These are phyloP conservation scores for Malassezia japonica DNA, from an alignment of 1,284 basidiomycete species.

Conservation along the genomic window DNA sequence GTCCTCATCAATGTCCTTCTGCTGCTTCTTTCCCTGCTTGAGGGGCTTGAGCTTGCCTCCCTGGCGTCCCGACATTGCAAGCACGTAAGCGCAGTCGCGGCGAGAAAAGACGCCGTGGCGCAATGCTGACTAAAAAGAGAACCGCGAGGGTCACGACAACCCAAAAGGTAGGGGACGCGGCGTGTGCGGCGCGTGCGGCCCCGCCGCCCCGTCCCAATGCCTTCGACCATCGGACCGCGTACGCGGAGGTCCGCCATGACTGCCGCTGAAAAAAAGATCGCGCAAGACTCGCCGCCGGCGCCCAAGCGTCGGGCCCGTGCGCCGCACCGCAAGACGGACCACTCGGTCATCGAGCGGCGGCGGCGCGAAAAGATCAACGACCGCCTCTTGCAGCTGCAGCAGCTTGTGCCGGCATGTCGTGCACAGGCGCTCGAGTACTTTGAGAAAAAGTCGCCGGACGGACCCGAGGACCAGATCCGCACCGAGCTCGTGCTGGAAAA, in stretches of 20 bases:
- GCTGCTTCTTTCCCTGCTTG: constrained; percentile 38
- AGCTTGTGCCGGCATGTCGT: constrained; percentile 38
- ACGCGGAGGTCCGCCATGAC: too few species aligned
- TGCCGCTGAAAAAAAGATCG: too few species aligned
- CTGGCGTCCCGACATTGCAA: constrained; percentile 39
- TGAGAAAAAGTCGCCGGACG: constrained; percentile 6
- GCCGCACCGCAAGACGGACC: constrained; percentile 42
- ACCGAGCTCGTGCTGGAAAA: constrained; percentile 41
- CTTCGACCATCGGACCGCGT: too few species aligned
- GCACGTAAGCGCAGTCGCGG: not conserved
- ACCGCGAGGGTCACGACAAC: constrained; percentile 1
- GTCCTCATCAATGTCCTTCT: constrained; percentile 38
- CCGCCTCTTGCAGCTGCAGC: constrained; percentile 37
- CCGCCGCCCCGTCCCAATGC: too few species aligned
- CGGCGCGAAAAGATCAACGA: constrained; percentile 48
- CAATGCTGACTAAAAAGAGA: not conserved
- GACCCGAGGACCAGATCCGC: constrained; percentile 22
- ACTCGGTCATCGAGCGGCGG: constrained; percentile 44
- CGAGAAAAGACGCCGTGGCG: not conserved
- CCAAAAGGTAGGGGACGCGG: too few species aligned
- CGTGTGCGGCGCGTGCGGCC: not conserved
- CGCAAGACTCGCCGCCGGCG: constrained; percentile 2
- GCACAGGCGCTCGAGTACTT: constrained; percentile 36
- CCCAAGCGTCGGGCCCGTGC: constrained; percentile 27
- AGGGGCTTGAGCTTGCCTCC: constrained; percentile 43